A percentile compares a stretch with the other conserved stretches of the same genome.
Conservation (phyloP, 73 alveolate genomes). For the Tetrahymena elliotti region DNA sequence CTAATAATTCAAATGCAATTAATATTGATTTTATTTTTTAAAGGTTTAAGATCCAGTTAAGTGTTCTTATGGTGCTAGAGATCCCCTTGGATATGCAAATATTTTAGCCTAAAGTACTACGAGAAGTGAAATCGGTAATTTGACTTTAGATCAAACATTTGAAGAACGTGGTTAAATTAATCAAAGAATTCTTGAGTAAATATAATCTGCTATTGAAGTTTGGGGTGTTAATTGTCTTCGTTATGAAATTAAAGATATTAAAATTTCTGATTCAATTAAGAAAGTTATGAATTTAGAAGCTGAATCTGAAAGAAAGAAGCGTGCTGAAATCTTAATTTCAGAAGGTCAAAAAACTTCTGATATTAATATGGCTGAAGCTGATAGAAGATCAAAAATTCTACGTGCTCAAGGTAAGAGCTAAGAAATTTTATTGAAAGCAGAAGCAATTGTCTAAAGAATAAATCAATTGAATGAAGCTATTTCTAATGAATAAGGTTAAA, state of each 20-base stretch:
- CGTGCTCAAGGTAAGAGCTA: constrained; percentile 69
- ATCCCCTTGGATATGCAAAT: constrained; percentile 29
- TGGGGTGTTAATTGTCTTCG: constrained; percentile 80
- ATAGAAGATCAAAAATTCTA: constrained; percentile 51
- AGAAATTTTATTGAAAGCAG: constrained; percentile 47
- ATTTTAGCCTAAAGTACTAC: constrained; percentile 84
- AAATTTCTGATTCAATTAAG: constrained; percentile 63
- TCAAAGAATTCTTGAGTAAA: constrained; percentile 55
- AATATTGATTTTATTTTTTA: not conserved
- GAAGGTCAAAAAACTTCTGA: constrained; percentile 62
- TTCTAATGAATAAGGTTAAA: constrained; percentile 42
- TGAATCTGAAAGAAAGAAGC: constrained; percentile 77
- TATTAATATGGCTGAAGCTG: constrained; percentile 71
- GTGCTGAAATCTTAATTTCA: constrained; percentile 72
- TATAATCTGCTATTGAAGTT: constrained; percentile 60
- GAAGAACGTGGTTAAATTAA: constrained; percentile 76
- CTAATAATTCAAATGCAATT: too few relatives aligned
- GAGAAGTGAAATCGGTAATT: constrained; percentile 85
- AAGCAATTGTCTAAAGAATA: constrained; percentile 60
- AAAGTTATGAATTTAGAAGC: constrained; percentile 72
- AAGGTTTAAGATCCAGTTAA: constrained; percentile 37
- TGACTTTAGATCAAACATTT: constrained; percentile 64
- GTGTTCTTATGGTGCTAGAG: constrained; percentile 29
- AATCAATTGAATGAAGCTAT: constrained; percentile 33
- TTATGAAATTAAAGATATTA: constrained; percentile 81